phyloP scores from a whole-genome alignment of 148 eudicot genomes.

The Limonium bicolor region DNA sequence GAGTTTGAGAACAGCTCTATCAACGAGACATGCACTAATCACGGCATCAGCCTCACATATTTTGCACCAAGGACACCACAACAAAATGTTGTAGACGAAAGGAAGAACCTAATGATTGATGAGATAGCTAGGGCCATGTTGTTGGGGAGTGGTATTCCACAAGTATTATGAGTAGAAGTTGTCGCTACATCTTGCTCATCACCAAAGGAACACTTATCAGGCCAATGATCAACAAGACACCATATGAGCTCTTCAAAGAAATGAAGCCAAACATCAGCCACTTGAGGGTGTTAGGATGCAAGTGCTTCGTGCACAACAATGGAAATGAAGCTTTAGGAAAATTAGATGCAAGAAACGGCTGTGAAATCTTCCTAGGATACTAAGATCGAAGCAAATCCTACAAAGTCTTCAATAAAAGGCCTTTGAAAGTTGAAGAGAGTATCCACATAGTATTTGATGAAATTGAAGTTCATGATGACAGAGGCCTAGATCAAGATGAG shows the following conservation, averaged over 20 bases:
- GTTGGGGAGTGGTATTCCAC: background rate
- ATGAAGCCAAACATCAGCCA: background rate
- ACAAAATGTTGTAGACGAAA: too few species aligned
- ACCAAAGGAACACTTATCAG: background rate
- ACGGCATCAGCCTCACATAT: background rate
- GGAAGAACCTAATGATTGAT: too few species aligned
- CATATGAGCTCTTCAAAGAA: background rate
- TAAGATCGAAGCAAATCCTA: background rate
- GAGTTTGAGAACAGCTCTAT: background rate
- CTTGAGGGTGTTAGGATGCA: background rate
- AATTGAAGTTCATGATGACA: too few species aligned
- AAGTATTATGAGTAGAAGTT: background rate
- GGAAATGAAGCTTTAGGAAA: background rate
- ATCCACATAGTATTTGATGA: too few species aligned
- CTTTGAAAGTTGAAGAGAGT: too few species aligned
- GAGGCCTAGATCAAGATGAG: too few species aligned
- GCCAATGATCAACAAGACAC: background rate
- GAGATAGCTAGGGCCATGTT: background rate
- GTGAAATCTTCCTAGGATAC: background rate
- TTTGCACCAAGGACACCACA: too few species aligned
- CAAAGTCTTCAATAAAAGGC: background rate
- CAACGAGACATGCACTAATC: background rate
- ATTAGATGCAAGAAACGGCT: background rate
- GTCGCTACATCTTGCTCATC: background rate
- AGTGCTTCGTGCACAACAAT: background rate